These are phyloP conservation scores for Botryotinia convoluta DNA, from an alignment of 2,329 filamentous ascomycete species.

Conservation along the genomic window DNA sequence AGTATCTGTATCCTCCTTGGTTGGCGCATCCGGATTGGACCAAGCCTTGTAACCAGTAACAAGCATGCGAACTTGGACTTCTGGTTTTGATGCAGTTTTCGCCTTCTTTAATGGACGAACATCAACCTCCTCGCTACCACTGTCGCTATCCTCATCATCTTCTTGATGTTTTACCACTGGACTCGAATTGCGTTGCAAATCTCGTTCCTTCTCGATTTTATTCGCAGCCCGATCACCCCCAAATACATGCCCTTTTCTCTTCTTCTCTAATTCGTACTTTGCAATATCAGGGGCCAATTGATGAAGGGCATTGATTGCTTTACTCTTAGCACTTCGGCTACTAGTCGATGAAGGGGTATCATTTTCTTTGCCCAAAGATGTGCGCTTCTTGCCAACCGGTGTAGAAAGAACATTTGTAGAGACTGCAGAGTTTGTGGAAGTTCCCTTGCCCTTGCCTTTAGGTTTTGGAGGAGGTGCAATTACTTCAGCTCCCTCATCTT, in stretches of 20 bases:
- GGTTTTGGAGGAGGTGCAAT: conserved; percentile 2
- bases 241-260: conserved; percentile 61
- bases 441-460: conserved; percentile 21
- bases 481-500: conserved; percentile 30
- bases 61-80: conserved; percentile 71
- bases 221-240: conserved; percentile 63
- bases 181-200: conserved; percentile 41
- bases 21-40: conserved; percentile 58
- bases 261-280: conserved; percentile 90
- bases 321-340: conserved; percentile 83
- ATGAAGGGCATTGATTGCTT: conserved; percentile 74
- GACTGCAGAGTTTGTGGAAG: conserved; percentile 8
- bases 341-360: conserved; percentile 74
- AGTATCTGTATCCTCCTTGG: conserved; percentile 76
- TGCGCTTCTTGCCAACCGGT: conserved; percentile 45
- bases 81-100: conserved; percentile 62
- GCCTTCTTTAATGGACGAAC: conserved; percentile 49
- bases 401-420: conserved; percentile 46
- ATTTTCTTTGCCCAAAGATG: conserved; percentile 73
- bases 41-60: conserved; percentile 84
- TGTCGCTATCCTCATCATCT: conserved; percentile 40
- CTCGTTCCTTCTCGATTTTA: conserved; percentile 51
- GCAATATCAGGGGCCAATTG: conserved; percentile 79
- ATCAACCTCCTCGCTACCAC: conserved; percentile 47
- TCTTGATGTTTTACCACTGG: conserved; percentile 35